phyloP scores from a whole-genome alignment of 495 filamentous ascomycete species.

The Trichocladium antarcticum region DNA sequence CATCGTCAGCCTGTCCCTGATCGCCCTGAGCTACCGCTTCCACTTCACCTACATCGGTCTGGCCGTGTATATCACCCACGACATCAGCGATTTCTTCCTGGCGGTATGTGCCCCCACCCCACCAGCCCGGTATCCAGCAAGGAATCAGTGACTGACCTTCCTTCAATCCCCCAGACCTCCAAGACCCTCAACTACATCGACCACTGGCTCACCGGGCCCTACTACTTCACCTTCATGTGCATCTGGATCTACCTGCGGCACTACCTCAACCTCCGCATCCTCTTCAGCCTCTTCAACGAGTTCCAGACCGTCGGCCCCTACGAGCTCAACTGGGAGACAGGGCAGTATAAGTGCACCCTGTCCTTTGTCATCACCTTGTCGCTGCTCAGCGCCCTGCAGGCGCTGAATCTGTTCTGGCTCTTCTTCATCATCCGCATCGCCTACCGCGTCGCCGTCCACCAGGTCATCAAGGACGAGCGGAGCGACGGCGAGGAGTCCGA shows the following conservation, averaged over 20 bases:
- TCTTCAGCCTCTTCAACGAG: slow-evolving; percentile 74
- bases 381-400: slow-evolving; percentile 63
- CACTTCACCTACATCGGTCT: slow-evolving; percentile 98
- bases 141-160: neutral
- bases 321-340: slow-evolving; percentile 72
- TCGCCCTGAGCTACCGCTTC: slow-evolving; percentile 84
- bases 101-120: slow-evolving; percentile 51
- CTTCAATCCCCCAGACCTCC: slow-evolving; percentile 53
- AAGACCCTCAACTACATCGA: slow-evolving; percentile 93
- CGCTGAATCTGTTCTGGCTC: slow-evolving; percentile 79
- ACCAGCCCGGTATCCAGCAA: too few species aligned
- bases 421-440: slow-evolving; percentile 70
- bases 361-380: slow-evolving; percentile 61
- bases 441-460: slow-evolving; percentile 41
- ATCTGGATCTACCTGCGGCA: slow-evolving; percentile 92
- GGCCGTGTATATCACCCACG: slow-evolving; percentile 92
- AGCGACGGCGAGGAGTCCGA: slow-evolving; percentile 43
- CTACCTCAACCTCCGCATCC: slow-evolving; percentile 78
- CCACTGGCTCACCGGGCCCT: slow-evolving; percentile 61
- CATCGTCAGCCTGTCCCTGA: slow-evolving; percentile 82
- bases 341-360: slow-evolving; percentile 73
- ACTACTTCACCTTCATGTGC: slow-evolving; percentile 72
- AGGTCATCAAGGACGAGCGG: slow-evolving; percentile 42
- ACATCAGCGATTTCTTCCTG: slow-evolving; percentile 93
- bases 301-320: slow-evolving; percentile 84